Conservation (phyloP, 2,329 filamentous ascomycete species). For the Cryphonectria japonica region DNA sequence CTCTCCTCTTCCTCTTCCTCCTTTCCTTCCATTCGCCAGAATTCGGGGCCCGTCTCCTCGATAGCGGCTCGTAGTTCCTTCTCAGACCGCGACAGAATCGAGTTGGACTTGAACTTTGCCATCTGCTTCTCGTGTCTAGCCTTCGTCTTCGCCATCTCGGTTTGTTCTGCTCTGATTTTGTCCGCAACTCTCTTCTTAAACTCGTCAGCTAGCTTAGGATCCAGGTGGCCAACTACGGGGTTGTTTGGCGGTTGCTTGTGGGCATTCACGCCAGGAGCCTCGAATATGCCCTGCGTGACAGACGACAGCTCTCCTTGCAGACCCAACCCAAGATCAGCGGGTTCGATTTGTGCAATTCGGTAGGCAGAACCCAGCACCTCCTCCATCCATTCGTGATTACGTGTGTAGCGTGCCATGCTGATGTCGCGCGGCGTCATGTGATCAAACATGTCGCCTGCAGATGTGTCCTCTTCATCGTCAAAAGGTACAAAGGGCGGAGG, state of each 20-base stretch:
- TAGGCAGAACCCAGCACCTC: slow-evolving; percentile 93
- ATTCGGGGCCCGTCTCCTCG: slow-evolving; percentile 62
- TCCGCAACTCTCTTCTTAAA: slow-evolving; percentile 79
- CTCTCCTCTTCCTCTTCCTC: slow-evolving; percentile 56
- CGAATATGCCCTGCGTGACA: slow-evolving; percentile 84
- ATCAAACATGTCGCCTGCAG: slow-evolving; percentile 86
- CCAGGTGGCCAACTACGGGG: slow-evolving; percentile 68
- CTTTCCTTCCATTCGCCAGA: slow-evolving; percentile 67
- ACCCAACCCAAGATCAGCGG: slow-evolving; percentile 85
- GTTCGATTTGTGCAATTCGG: slow-evolving; percentile 79
- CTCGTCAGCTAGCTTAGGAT: slow-evolving; percentile 76
- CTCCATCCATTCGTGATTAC: slow-evolving; percentile 99
- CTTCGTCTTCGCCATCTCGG: slow-evolving; percentile 85
- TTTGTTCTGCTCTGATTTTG: slow-evolving; percentile 72
- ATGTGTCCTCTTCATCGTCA: slow-evolving; percentile 90
- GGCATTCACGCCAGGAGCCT: slow-evolving; percentile 60
- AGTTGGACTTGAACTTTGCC: slow-evolving; percentile 72
- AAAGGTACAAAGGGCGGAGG: slow-evolving; percentile 42
- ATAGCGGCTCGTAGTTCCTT: slow-evolving; percentile 71
- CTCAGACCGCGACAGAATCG: slow-evolving; percentile 74
- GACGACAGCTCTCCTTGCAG: slow-evolving; percentile 79
- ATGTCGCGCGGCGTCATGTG: slow-evolving; percentile 87
- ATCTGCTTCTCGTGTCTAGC: slow-evolving; percentile 76
- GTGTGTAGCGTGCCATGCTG: slow-evolving; percentile 82
- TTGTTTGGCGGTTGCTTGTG: slow-evolving; percentile 53